Conservation (phyloP, 2,329 filamentous ascomycete species). For the Cercospora brassicicola region DNA sequence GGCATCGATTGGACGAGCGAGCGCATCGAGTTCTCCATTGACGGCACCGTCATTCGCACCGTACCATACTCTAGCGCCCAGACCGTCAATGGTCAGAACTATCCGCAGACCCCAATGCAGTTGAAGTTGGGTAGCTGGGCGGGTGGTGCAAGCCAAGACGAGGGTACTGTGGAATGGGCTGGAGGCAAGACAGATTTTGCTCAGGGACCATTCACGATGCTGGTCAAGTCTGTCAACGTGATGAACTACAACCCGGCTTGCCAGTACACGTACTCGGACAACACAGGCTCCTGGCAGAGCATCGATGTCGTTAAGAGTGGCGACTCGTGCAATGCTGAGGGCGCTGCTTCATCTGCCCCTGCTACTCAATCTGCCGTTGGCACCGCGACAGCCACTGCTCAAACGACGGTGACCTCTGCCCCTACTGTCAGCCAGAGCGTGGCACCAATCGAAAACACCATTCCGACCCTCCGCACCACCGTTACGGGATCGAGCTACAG, state of each 20-base stretch:
- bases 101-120: constrained; percentile 75
- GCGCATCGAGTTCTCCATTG: constrained; percentile 67
- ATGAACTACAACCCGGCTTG: constrained; percentile 55
- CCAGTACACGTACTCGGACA: constrained; percentile 54
- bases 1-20: constrained; percentile 71
- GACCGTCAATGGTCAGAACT: constrained; percentile 63
- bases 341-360: constrained; percentile 23
- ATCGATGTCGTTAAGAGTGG: constrained; percentile 47
- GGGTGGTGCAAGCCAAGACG: constrained; percentile 50
- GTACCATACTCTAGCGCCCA: constrained; percentile 64
- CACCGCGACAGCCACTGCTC: constrained; percentile 16
- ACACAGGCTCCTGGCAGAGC: constrained; percentile 49
- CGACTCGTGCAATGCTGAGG: constrained; percentile 37
- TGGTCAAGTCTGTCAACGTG: constrained; percentile 53
- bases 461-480: constrained; percentile 26
- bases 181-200: constrained; percentile 57
- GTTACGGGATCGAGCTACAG: constrained; percentile 31
- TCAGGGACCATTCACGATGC: constrained; percentile 54
- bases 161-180: constrained; percentile 66
- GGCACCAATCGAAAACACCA: constrained; percentile 26
- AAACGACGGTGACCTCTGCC: constrained; percentile 30
- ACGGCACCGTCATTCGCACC: constrained; percentile 66
- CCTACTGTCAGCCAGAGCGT: constrained; percentile 35
- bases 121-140: constrained; percentile 56
- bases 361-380: constrained; percentile 12